Evolutionary conservation across 2,329 filamentous ascomycete genomes (phyloP).

Genomic region (Ophiocordyceps polyrhachis-furcata): DNA sequence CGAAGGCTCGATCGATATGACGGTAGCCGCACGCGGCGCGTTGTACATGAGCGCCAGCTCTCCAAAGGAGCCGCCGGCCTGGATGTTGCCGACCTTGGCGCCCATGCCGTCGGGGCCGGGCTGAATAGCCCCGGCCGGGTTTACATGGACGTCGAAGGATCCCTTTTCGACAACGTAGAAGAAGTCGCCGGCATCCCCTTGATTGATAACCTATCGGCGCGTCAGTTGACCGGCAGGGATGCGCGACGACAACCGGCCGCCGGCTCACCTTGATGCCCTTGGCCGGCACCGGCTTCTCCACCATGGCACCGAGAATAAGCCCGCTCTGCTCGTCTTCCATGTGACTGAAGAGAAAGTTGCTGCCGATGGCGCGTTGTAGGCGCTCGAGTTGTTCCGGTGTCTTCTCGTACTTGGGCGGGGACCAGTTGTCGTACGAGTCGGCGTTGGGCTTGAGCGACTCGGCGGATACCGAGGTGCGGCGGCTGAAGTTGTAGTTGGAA

Average conservation of each 20-base stretch:
- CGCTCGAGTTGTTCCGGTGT: slow-evolving; percentile 61
- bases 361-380: slow-evolving; percentile 62
- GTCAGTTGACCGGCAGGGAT: background rate
- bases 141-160: slow-evolving; percentile 79
- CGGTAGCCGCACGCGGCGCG: slow-evolving; percentile 83
- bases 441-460: slow-evolving; percentile 85
- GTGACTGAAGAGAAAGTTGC: slow-evolving; percentile 88
- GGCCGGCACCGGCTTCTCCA: slow-evolving; percentile 88
- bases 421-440: slow-evolving; percentile 74
- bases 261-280: slow-evolving; percentile 53
- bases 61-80: slow-evolving; percentile 82
- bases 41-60: slow-evolving; percentile 98
- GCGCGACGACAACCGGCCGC: background rate
- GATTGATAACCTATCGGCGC: slow-evolving; percentile 61
- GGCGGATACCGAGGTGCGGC: slow-evolving; percentile 88
- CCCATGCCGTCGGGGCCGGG: slow-evolving; percentile 70
- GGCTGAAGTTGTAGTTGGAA: slow-evolving; percentile 80
- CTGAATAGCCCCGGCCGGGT: slow-evolving; percentile 56
- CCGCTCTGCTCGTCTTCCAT: slow-evolving; percentile 82
- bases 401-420: slow-evolving; percentile 72
- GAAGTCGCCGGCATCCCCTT: slow-evolving; percentile 90
- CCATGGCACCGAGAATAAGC: slow-evolving; percentile 74
- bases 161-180: slow-evolving; percentile 96
- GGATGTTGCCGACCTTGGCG: slow-evolving; percentile 60
- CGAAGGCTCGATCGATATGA: slow-evolving; percentile 60